Evolutionary conservation across 345 rosid genomes (phyloP).

Genomic region (Anacardium occidentale): DNA sequence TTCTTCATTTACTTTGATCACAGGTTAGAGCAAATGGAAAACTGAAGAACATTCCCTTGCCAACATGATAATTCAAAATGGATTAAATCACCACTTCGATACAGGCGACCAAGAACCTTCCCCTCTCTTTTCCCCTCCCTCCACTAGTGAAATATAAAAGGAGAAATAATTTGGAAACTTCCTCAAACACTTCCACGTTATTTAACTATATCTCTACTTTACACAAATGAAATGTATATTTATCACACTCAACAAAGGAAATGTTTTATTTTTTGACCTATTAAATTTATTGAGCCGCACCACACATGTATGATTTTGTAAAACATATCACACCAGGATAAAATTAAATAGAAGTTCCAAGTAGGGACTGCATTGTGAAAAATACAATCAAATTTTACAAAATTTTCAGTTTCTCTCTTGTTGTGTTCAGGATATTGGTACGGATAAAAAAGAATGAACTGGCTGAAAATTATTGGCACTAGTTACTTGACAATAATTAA

Average conservation of each 20-base stretch:
- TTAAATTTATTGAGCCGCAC: not conserved
- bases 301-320: not conserved
- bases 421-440: not conserved
- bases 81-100: not conserved
- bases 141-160: not conserved
- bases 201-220: not conserved
- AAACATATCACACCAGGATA: not conserved
- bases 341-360: not conserved
- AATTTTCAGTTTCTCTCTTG: conserved; percentile 6
- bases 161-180: not conserved
- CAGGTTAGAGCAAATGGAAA: not conserved
- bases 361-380: not conserved
- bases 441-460: not conserved
- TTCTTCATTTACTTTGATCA: not conserved
- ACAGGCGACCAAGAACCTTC: not conserved
- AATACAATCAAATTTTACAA: not conserved
- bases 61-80: not conserved
- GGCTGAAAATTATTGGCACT: not conserved
- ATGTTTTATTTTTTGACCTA: not conserved
- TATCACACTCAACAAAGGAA: not conserved
- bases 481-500: not conserved
- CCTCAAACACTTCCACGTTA: not conserved
- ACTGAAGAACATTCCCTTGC: not conserved
- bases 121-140: no score
- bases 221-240: not conserved